These are phyloP conservation scores for Lablab purpureus DNA, from an alignment of 306 rosid species.

Conservation along the genomic window DNA sequence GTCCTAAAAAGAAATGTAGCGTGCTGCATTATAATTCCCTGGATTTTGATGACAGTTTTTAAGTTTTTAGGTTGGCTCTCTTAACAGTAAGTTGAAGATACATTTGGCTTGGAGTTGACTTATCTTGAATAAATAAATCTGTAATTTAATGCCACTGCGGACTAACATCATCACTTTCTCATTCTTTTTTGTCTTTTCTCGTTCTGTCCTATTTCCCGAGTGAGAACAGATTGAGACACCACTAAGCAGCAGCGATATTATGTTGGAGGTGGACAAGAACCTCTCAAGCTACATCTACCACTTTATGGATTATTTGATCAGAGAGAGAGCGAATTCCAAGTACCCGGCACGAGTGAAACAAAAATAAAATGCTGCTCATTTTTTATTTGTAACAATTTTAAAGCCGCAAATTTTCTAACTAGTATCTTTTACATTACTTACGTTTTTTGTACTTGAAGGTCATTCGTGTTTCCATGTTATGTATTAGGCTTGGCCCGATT, in stretches of 20 bases:
- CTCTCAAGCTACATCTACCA: conserved; percentile 21
- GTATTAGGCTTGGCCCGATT: conserved; percentile 28
- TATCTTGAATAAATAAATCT: neutral
- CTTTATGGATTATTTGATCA: conserved; percentile 20
- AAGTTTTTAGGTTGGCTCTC: neutral
- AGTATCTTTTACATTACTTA: conserved; percentile 9
- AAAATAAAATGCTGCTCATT: conserved; percentile 27
- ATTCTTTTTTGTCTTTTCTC: conserved; percentile 32
- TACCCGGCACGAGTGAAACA: conserved; percentile 11
- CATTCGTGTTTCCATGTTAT: conserved; percentile 17
- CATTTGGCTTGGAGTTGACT: conserved; percentile 24
- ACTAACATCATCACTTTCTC: conserved; percentile 9
- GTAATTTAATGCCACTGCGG: conserved; percentile 26
- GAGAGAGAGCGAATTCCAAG: conserved; percentile 14
- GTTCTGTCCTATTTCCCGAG: neutral
- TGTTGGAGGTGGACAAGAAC: conserved; percentile 42
- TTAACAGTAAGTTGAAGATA: neutral
- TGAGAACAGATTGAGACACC: conserved; percentile 48
- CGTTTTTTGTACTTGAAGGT: conserved; percentile 14
- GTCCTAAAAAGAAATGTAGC: neutral
- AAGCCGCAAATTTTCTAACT: conserved; percentile 8
- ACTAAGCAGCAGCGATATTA: conserved; percentile 14
- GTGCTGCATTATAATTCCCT: neutral
- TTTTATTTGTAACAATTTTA: conserved; percentile 34
- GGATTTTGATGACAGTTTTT: neutral